Evolutionary conservation across 2,329 filamentous ascomycete species (phyloP).

Genomic region (Simplicillium aogashimaense): DNA sequence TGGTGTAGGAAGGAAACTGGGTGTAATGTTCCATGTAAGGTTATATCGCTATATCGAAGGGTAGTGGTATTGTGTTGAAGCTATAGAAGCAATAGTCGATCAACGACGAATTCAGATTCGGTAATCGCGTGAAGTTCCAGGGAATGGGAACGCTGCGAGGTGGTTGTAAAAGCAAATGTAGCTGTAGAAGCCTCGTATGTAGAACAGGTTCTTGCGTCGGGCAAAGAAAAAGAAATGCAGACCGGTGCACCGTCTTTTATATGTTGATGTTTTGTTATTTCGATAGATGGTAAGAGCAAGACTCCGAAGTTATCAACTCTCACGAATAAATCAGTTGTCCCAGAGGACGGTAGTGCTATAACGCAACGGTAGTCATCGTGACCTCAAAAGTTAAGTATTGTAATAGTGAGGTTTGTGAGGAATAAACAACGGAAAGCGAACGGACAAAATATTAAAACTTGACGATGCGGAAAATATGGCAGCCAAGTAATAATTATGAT

Average conservation of each 20-base stretch:
- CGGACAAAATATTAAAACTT: too few relatives aligned
- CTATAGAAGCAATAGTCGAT: conserved; percentile 1
- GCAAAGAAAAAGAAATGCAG: conserved; percentile 13
- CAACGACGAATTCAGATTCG: conserved; percentile 4
- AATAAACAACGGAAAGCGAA: too few relatives aligned
- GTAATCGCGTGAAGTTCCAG: conserved; percentile 2
- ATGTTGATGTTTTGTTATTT: not conserved
- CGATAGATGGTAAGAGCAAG: conserved; percentile 2
- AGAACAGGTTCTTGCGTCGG: conserved; percentile 7
- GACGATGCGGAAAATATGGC: too few relatives aligned
- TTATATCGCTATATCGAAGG: not conserved
- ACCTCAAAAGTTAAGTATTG: too few relatives aligned
- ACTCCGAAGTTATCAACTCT: conserved; percentile 6
- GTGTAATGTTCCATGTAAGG: not conserved
- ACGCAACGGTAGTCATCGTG: conserved; percentile 21
- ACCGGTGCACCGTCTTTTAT: conserved; percentile 13
- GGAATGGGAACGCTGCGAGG: not conserved
- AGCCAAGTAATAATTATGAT: too few relatives aligned
- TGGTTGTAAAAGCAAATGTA: not conserved
- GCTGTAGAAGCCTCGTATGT: conserved; percentile 1
- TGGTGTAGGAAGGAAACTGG: conserved; percentile 20
- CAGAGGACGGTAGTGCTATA: conserved; percentile 28
- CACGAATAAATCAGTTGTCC: conserved; percentile 16
- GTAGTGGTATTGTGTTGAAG: not conserved
- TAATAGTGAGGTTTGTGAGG: too few relatives aligned